phyloP scores from a whole-genome alignment of 257 asterid species.

The Nicotiana tomentosiformis region DNA sequence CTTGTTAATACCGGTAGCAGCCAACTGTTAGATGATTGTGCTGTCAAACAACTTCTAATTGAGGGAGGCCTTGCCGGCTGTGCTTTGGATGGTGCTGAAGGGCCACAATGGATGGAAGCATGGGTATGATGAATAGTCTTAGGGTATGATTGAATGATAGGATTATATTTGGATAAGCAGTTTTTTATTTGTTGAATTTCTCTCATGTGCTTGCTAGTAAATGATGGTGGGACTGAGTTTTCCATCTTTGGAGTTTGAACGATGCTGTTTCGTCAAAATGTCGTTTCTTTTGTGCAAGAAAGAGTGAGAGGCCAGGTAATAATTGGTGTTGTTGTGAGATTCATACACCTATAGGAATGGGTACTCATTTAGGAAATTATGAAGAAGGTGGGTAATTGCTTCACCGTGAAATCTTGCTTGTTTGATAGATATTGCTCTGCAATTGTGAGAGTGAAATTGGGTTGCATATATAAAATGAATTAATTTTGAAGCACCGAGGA shows the following conservation, averaged over 20 bases:
- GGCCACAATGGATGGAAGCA: conserved; percentile 99
- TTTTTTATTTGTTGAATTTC: conserved; percentile 4
- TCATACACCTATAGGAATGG: neutral
- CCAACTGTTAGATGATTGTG: conserved; percentile 98
- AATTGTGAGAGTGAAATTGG: neutral
- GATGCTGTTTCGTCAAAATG: neutral
- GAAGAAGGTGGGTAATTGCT: neutral
- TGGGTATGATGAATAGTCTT: conserved; percentile 91
- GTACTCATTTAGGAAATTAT: neutral
- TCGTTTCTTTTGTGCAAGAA: neutral
- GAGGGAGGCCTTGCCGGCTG: conserved; percentile 97
- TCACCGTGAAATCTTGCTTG: neutral
- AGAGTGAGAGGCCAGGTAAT: neutral
- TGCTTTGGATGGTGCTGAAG: conserved; percentile 99
- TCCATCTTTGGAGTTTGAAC: neutral
- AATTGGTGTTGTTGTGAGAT: neutral
- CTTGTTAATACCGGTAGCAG: conserved; percentile 98
- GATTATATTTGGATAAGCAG: conserved; percentile 22
- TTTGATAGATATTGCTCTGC: neutral
- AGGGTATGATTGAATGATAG: conserved; percentile 55
- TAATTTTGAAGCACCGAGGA: neutral
- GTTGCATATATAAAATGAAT: neutral
- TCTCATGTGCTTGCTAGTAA: neutral
- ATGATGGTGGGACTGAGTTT: neutral
- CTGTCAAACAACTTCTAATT: conserved; percentile 93